Conservation (phyloP, 2,329 filamentous ascomycete genomes). For the Penicillium hordei region DNA sequence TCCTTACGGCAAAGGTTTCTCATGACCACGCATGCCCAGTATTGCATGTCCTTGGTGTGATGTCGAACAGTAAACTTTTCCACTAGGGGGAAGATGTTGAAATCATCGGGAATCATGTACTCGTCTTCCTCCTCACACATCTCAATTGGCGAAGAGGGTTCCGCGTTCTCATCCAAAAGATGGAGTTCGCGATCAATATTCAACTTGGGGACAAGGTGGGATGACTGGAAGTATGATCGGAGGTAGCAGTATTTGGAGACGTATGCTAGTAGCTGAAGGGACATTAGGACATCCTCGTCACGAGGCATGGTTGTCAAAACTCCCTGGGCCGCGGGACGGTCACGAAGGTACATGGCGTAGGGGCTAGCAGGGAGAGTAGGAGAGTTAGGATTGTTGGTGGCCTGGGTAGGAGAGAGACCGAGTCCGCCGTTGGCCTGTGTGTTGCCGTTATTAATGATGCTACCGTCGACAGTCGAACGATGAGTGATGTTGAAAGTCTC, state of each 20-base stretch:
- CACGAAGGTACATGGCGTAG: constrained; percentile 76
- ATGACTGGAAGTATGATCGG: constrained; percentile 90
- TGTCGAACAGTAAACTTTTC: constrained; percentile 98
- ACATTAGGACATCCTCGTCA: constrained; percentile 98
- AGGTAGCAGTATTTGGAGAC: constrained; percentile 99
- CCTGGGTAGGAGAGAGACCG: constrained; percentile 69
- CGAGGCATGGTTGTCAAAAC: constrained; percentile 89
- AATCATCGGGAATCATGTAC: constrained; percentile 87
- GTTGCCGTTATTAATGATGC: constrained; percentile 67
- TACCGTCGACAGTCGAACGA: constrained; percentile 78
- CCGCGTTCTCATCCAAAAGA: constrained; percentile 70
- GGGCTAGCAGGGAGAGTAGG: constrained; percentile 69
- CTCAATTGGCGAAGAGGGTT: constrained; percentile 33
- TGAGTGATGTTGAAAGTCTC: constrained; percentile 95
- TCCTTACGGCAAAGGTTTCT: constrained; percentile 97
- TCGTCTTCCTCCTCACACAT: constrained; percentile 70
- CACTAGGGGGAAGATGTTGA: constrained; percentile 97
- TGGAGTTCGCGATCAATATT: constrained; percentile 85
- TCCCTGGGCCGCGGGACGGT: constrained; percentile 68
- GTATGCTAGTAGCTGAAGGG: constrained; percentile 90
- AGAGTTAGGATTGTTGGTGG: constrained; percentile 64
- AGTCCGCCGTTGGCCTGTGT: constrained; percentile 67
- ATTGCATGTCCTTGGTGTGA: constrained; percentile 96
- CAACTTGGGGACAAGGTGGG: constrained; percentile 86
- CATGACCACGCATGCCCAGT: constrained; percentile 99